Conservation (phyloP, 2,329 filamentous ascomycete species). For the Phialophora expanda region DNA sequence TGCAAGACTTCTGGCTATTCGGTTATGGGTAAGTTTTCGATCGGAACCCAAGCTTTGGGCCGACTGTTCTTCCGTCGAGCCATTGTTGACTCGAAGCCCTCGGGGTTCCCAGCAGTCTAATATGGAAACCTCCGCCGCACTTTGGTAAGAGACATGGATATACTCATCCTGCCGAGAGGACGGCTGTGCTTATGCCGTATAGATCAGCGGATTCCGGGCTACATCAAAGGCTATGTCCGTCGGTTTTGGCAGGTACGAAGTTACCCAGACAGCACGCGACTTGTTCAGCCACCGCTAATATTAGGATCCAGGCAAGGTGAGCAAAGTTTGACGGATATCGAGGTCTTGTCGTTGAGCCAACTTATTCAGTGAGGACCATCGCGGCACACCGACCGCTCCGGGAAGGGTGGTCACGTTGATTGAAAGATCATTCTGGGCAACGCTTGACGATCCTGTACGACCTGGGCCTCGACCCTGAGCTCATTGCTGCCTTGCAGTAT, state of each 20-base stretch:
- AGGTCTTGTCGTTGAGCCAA: conserved; percentile 16
- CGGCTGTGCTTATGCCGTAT: conserved; percentile 21
- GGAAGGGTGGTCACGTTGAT: conserved; percentile 94
- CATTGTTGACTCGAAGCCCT: conserved; percentile 21
- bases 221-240: conserved; percentile 90
- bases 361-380: conserved; percentile 79
- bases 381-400: conserved; percentile 84
- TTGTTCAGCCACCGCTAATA: conserved; percentile 22
- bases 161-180: not conserved
- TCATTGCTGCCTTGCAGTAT: conserved; percentile 26
- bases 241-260: conserved; percentile 95
- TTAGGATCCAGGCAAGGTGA: conserved; percentile 37
- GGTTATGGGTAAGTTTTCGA: conserved; percentile 76
- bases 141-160: conserved; percentile 69
- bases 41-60: not conserved
- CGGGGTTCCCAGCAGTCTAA: conserved; percentile 71
- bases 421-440: conserved; percentile 80
- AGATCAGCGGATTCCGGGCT: conserved; percentile 87
- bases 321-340: conserved; percentile 17
- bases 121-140: conserved; percentile 97
- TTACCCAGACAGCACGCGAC: not conserved
- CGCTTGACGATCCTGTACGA: conserved; percentile 67
- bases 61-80: conserved; percentile 7
- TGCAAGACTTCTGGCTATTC: conserved; percentile 88
- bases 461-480: conserved; percentile 9